phyloP scores from a whole-genome alignment of 108 stramenopile genomes.

The Cylindrotheca closterium region DNA sequence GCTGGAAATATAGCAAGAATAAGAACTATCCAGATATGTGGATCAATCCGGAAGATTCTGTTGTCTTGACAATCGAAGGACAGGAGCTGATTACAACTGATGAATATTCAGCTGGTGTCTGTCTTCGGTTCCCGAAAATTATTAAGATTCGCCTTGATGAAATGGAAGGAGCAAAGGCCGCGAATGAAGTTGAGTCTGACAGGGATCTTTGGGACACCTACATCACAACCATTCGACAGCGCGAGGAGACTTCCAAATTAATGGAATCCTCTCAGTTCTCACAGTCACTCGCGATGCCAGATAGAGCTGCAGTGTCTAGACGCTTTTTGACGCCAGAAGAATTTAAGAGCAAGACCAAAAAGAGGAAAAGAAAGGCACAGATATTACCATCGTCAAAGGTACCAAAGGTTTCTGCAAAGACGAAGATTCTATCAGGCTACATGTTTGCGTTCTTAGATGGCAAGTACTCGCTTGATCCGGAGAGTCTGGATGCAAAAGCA shows the following conservation, averaged over 20 bases:
- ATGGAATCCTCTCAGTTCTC: not conserved
- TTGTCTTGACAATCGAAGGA: slow-evolving; percentile 70
- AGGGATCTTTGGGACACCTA: slow-evolving; percentile 43
- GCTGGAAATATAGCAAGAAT: slow-evolving; percentile 53
- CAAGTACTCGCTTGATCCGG: slow-evolving; percentile 48
- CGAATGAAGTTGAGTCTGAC: slow-evolving; percentile 44
- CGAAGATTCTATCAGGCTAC: slow-evolving; percentile 43
- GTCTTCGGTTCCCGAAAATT: slow-evolving; percentile 78
- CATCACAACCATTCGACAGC: slow-evolving; percentile 26
- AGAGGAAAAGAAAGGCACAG: slow-evolving; percentile 26
- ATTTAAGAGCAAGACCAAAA: slow-evolving; percentile 33
- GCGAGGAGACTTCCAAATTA: slow-evolving; percentile 20
- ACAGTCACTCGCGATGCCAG: not conserved
- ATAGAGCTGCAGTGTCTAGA: not conserved
- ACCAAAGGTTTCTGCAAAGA: slow-evolving; percentile 15
- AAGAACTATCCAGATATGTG: slow-evolving; percentile 61
- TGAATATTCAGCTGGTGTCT: slow-evolving; percentile 62
- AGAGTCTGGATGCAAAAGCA: slow-evolving; percentile 52
- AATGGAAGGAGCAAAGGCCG: slow-evolving; percentile 43
- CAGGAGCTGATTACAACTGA: slow-evolving; percentile 57
- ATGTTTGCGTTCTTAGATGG: slow-evolving; percentile 71
- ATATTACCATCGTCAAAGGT: slow-evolving; percentile 29
- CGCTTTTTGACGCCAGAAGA: slow-evolving; percentile 73
- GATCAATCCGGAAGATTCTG: slow-evolving; percentile 76
- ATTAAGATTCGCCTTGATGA: slow-evolving; percentile 49